Evolutionary conservation across 768 basidiomycete species (phyloP).

Genomic region (Termitomyces sp.): DNA sequence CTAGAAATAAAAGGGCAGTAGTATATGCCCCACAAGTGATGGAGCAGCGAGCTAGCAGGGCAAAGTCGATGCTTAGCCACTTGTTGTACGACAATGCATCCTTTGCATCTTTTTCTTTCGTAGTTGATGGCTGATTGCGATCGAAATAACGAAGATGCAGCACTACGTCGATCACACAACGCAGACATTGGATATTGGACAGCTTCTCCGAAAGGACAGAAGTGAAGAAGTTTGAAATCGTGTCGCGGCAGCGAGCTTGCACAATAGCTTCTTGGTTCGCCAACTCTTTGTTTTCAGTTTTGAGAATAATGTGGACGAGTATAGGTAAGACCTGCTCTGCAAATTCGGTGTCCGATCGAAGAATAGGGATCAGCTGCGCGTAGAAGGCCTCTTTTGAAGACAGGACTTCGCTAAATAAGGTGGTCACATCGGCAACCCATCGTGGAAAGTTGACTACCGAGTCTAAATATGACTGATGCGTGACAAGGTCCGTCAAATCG

Average conservation of each 20-base stretch:
- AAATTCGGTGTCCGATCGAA: conserved; percentile 52
- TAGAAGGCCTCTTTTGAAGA: conserved; percentile 58
- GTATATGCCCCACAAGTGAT: conserved; percentile 81
- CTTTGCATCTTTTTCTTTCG: not conserved
- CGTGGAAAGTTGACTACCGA: conserved; percentile 45
- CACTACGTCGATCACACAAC: conserved; percentile 68
- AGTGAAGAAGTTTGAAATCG: conserved; percentile 56
- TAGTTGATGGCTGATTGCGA: conserved; percentile 18
- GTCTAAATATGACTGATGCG: conserved; percentile 30
- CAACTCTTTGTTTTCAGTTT: conserved; percentile 18
- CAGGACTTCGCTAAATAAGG: conserved; percentile 57
- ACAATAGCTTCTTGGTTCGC: conserved; percentile 12
- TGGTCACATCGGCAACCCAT: conserved; percentile 64
- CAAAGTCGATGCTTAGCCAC: conserved; percentile 81
- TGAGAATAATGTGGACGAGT: conserved; percentile 68
- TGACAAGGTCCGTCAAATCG: conserved; percentile 36
- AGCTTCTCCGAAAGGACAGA: conserved; percentile 40
- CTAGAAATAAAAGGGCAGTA: conserved; percentile 86
- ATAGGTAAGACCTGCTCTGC: conserved; percentile 70
- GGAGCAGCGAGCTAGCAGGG: conserved; percentile 69
- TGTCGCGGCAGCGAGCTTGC: conserved; percentile 22
- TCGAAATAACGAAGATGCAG: conserved; percentile 79
- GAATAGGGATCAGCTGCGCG: conserved; percentile 57
- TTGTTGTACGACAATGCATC: conserved; percentile 55
- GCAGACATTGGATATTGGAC: conserved; percentile 40